These are phyloP conservation scores for Creolimax fragrantissima DNA, from an alignment of 78 protist species.

Conservation along the genomic window DNA sequence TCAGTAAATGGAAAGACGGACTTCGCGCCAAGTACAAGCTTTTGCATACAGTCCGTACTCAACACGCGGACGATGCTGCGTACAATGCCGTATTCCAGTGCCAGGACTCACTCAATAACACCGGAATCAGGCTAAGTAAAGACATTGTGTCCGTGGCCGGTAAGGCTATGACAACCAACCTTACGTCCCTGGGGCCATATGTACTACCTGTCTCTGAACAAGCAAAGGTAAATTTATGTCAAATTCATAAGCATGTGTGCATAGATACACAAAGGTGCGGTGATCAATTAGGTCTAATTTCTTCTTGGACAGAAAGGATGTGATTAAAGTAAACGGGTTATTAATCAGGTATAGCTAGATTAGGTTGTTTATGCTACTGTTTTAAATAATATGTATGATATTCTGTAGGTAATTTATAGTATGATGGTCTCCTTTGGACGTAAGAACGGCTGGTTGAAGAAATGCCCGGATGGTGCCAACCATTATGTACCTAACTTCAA, in stretches of 20 bases:
- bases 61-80: slow-evolving; percentile 39
- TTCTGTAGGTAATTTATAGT: slow-evolving; percentile 45
- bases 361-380: too few species aligned
- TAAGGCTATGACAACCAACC: slow-evolving; percentile 49
- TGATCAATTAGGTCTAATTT: too few species aligned
- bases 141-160: slow-evolving; percentile 51
- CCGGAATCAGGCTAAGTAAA: slow-evolving; percentile 60
- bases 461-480: neutral
- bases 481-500: slow-evolving; percentile 64
- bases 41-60: slow-evolving; percentile 28
- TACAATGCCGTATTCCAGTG: slow-evolving; percentile 55
- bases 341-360: too few species aligned
- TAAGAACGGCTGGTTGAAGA: neutral
- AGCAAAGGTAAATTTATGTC: too few species aligned
- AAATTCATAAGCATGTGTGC: too few species aligned
- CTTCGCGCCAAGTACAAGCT: slow-evolving; percentile 47
- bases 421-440: neutral
- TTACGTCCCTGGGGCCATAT: slow-evolving; percentile 44
- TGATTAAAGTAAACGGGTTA: too few species aligned
- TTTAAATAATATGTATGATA: too few species aligned
- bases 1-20: slow-evolving; percentile 30
- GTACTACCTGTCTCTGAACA: slow-evolving; percentile 65
- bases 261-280: too few species aligned
- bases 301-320: too few species aligned
- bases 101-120: slow-evolving; percentile 38